Evolutionary conservation across 1,139 yeast species (phyloP).

Genomic region (Ashbya aceris): DNA sequence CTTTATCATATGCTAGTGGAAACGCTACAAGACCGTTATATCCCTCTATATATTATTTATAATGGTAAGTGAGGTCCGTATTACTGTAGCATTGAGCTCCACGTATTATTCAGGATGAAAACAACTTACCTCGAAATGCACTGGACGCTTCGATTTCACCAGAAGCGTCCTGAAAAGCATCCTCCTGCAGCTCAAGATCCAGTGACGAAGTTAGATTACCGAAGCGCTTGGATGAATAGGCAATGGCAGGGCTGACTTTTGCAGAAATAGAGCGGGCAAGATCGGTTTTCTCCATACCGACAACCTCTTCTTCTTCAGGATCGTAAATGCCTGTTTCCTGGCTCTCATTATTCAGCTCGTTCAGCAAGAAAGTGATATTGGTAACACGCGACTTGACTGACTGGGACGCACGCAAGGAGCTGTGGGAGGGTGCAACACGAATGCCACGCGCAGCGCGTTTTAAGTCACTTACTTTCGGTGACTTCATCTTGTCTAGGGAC

Average conservation of each 20-base stretch:
- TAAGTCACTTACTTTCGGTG: constrained; percentile 26
- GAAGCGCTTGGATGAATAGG: constrained; percentile 6
- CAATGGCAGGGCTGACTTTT: constrained; percentile 13
- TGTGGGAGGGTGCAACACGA: constrained; percentile 6
- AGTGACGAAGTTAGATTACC: constrained; percentile 4
- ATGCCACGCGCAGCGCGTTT: constrained; percentile 18
- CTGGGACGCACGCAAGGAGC: constrained; percentile 24
- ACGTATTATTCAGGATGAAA: constrained; percentile 7
- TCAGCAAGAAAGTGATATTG: constrained; percentile 28
- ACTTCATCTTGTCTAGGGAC: constrained; percentile 13
- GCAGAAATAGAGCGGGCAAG: constrained; percentile 23
- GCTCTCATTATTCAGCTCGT: constrained; percentile 21
- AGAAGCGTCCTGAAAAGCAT: constrained; percentile 25
- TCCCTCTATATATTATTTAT: too few relatives aligned
- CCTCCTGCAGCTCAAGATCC: constrained; percentile 10
- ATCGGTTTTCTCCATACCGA: constrained; percentile 25
- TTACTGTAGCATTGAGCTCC: too few relatives aligned
- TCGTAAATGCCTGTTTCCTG: constrained; percentile 22
- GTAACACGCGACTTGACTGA: constrained; percentile 30
- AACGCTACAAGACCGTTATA: too few relatives aligned
- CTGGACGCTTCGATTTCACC: constrained; percentile 19
- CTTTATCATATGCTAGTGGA: too few relatives aligned
- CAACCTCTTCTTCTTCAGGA: constrained; percentile 29
- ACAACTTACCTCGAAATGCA: constrained; percentile 21
- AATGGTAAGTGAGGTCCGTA: too few relatives aligned